phyloP scores from a whole-genome alignment of 129 eudicot species.

The Saposhnikovia divaricata region DNA sequence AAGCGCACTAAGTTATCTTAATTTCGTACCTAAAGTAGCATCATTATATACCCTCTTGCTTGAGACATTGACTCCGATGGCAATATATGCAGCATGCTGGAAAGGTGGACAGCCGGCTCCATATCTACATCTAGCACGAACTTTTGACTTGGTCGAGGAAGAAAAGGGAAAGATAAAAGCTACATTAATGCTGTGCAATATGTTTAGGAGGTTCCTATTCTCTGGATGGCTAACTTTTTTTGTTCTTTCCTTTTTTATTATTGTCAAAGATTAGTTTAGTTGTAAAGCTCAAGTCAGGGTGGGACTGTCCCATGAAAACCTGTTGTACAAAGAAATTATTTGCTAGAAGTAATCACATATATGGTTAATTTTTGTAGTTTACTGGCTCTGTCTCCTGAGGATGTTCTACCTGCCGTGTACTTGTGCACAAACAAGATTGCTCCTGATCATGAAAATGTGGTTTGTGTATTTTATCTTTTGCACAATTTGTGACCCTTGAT shows the following conservation, averaged over 20 bases:
- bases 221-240: not conserved
- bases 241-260: not conserved
- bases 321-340: slow-evolving; percentile 1
- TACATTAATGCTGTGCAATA: slow-evolving; percentile 85
- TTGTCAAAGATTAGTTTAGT: not conserved
- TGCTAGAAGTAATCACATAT: not conserved
- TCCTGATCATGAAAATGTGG: slow-evolving; percentile 95
- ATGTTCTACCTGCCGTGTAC: slow-evolving; percentile 91
- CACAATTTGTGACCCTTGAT: not conserved
- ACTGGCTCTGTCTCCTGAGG: slow-evolving; percentile 78
- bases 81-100: slow-evolving; percentile 80
- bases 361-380: slow-evolving; percentile 46
- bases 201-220: slow-evolving; percentile 86
- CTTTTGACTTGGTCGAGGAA: slow-evolving; percentile 67
- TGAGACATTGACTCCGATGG: slow-evolving; percentile 17
- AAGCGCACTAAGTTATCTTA: not conserved
- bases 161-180: slow-evolving; percentile 92
- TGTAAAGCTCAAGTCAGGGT: not conserved
- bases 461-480: slow-evolving; percentile 24
- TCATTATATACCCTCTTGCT: not conserved
- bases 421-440: slow-evolving; percentile 93
- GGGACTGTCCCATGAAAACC: slow-evolving; percentile 8
- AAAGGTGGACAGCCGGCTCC: slow-evolving; percentile 72
- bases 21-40: not conserved
- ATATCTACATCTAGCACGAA: slow-evolving; percentile 78